A percentile compares a stretch with the other conserved stretches of the same genome.
phyloP scores from a whole-genome alignment of 345 rosid species.

The Pelargonium nanum region DNA sequence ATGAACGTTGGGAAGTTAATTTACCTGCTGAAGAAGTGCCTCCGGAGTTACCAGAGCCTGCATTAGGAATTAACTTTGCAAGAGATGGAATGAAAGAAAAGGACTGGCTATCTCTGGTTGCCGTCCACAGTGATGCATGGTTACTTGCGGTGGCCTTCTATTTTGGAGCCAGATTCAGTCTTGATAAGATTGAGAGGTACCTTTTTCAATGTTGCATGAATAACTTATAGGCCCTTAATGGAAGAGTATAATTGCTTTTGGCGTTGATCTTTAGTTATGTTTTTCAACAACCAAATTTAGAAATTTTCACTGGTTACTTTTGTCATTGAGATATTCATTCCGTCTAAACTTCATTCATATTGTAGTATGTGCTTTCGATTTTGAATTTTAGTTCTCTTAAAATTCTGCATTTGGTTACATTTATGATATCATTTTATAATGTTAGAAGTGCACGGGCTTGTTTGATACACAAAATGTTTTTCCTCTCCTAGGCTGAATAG shows the following conservation, averaged over 20 bases:
- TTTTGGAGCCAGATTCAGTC: constrained; percentile 65
- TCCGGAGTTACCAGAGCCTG: constrained; percentile 87
- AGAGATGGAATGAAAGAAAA: constrained; percentile 76
- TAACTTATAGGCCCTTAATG: neutral
- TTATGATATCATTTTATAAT: neutral
- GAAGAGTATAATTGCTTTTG: neutral
- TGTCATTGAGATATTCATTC: neutral
- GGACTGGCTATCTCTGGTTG: constrained; percentile 73
- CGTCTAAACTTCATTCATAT: no score
- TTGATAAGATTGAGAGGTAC: constrained; percentile 66
- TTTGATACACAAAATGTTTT: neutral
- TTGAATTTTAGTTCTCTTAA: neutral
- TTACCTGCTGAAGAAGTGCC: constrained; percentile 89
- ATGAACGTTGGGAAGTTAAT: constrained; percentile 70
- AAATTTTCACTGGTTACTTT: neutral
- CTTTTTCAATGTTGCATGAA: neutral
- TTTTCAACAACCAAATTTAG: neutral
- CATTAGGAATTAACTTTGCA: constrained; percentile 76
- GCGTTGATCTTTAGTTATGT: neutral
- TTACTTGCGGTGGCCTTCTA: constrained; percentile 59
- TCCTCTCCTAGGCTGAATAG: no score
- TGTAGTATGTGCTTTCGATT: no score
- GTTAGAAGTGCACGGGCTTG: neutral
- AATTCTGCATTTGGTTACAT: neutral
- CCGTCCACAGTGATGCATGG: constrained; percentile 85